Conservation (phyloP, 2,329 filamentous ascomycete species). For the Sporothrix mexicana region DNA sequence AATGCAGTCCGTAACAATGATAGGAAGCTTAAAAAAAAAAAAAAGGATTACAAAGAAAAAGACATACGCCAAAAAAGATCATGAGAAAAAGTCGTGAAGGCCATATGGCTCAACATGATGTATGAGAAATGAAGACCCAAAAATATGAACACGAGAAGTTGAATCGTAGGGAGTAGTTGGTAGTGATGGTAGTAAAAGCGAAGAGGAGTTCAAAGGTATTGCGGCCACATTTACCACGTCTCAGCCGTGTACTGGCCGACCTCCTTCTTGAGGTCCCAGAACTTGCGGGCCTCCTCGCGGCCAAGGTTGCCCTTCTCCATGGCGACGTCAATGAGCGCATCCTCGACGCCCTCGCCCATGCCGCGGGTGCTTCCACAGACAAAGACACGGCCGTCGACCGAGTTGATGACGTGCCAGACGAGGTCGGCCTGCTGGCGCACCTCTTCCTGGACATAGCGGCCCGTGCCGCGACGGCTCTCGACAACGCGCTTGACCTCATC, state of each 20-base stretch:
- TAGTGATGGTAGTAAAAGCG: not conserved
- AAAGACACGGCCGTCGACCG: conserved; percentile 93
- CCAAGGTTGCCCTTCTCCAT: conserved; percentile 91
- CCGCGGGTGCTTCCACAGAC: conserved; percentile 94
- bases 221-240: conserved; percentile 59
- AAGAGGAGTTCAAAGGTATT: not conserved
- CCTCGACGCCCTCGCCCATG: conserved; percentile 96
- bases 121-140: not conserved
- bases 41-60: not conserved
- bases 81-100: not conserved
- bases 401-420: conserved; percentile 98
- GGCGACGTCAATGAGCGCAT: conserved; percentile 84
- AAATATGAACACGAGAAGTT: conserved; percentile 24
- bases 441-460: conserved; percentile 95
- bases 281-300: conserved; percentile 78
- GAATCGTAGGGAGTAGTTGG: not conserved
- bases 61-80: not conserved
- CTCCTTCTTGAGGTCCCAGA: conserved; percentile 91
- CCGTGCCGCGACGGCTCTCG: conserved; percentile 75
- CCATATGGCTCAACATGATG: conserved; percentile 4
- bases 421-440: conserved; percentile 88
- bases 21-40: not conserved
- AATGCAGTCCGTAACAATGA: conserved; percentile 2
- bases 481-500: conserved; percentile 83
- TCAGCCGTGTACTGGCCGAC: conserved; percentile 95